These are phyloP conservation scores for Lichina pygmaea DNA, from an alignment of 495 filamentous ascomycete species.

Conservation along the genomic window DNA sequence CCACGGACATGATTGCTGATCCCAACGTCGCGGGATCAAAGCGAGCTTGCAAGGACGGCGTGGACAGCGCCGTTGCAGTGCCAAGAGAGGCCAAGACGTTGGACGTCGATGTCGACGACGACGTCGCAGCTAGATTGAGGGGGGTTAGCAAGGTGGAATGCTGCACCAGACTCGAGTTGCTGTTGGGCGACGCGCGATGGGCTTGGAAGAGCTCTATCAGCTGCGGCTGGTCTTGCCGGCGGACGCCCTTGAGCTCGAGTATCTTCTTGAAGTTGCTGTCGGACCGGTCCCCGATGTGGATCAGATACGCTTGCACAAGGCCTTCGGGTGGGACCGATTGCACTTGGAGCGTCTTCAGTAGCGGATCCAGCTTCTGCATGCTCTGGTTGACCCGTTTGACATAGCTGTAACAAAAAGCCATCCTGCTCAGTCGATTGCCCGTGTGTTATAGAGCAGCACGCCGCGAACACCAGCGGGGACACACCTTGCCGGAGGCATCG, in stretches of 20 bases:
- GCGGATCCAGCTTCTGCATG: slow-evolving; percentile 67
- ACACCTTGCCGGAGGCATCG: slow-evolving; percentile 10
- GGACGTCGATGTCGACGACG: slow-evolving; percentile 5
- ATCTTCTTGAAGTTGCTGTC: slow-evolving; percentile 93
- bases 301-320: slow-evolving; percentile 86
- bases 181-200: slow-evolving; percentile 35
- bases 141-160: slow-evolving; percentile 34
- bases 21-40: slow-evolving; percentile 58
- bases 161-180: slow-evolving; percentile 26
- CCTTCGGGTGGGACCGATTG: slow-evolving; percentile 75
- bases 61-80: slow-evolving; percentile 11
- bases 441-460: too few relatives aligned
- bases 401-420: slow-evolving; percentile 20
- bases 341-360: slow-evolving; percentile 93
- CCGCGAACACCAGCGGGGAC: neutral
- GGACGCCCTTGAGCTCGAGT: slow-evolving; percentile 74
- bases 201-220: slow-evolving; percentile 76
- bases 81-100: slow-evolving; percentile 15
- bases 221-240: slow-evolving; percentile 52
- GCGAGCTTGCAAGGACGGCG: slow-evolving; percentile 17
- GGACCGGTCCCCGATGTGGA: slow-evolving; percentile 72
- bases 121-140: slow-evolving; percentile 16
- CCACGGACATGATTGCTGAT: slow-evolving; percentile 49
- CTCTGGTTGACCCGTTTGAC: slow-evolving; percentile 66
- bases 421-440: neutral